A percentile compares a stretch with the other conserved stretches of the same genome.
Conservation (phyloP, 768 basidiomycete species). For the Phanerodontia chrysosporium region DNA sequence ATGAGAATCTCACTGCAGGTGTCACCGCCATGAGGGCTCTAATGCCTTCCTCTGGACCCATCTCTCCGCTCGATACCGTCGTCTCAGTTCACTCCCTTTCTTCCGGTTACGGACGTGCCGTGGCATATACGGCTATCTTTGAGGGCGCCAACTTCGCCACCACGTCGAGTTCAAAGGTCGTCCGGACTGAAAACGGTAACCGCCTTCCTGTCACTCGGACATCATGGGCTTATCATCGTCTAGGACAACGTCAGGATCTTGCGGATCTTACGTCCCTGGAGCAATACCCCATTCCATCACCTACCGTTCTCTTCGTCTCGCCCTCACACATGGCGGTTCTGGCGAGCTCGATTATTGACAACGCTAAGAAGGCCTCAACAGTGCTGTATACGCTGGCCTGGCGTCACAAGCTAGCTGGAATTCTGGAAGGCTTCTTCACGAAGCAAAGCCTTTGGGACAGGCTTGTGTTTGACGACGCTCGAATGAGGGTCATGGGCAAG, state of each 20-base stretch:
- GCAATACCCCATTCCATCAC: constrained; percentile 59
- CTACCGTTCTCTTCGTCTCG: constrained; percentile 74
- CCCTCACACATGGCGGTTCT: constrained; percentile 58
- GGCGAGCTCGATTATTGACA: constrained; percentile 46
- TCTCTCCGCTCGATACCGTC: constrained; percentile 73
- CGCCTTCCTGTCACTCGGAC: background rate
- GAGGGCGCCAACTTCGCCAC: constrained; percentile 75
- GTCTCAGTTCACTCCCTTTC: constrained; percentile 70
- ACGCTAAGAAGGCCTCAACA: constrained; percentile 46
- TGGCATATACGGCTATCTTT: constrained; percentile 75
- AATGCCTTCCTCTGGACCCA: constrained; percentile 65
- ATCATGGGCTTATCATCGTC: background rate
- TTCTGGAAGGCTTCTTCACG: constrained; percentile 70
- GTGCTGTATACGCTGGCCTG: constrained; percentile 60
- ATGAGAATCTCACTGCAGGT: constrained; percentile 85
- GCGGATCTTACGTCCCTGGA: constrained; percentile 45
- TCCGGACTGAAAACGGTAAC: constrained; percentile 42
- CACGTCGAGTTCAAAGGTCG: constrained; percentile 50
- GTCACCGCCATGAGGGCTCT: constrained; percentile 75
- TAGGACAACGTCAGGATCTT: constrained; percentile 28
- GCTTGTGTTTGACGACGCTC: constrained; percentile 65
- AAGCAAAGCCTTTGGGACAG: constrained; percentile 86
- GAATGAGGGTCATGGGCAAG: constrained; percentile 55
- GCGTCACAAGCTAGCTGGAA: constrained; percentile 70
- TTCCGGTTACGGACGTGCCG: constrained; percentile 72